Evolutionary conservation across 352 stramenopile species (phyloP).

Genomic region (Aphanomyces astaci): DNA sequence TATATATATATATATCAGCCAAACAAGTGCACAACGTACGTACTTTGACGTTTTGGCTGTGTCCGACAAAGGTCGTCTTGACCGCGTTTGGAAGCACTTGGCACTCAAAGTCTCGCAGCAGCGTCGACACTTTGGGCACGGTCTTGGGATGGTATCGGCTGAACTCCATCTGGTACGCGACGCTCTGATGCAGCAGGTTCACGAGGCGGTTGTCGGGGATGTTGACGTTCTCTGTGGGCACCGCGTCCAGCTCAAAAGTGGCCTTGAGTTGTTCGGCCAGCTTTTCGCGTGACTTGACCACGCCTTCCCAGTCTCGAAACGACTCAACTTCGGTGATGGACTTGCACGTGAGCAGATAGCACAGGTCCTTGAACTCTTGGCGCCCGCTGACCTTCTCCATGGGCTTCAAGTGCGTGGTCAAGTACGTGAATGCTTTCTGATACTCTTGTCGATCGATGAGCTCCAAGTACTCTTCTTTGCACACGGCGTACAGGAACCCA

Average conservation of each 20-base stretch:
- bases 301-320: conserved; percentile 80
- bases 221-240: conserved; percentile 31
- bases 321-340: conserved; percentile 67
- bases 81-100: conserved; percentile 79
- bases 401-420: conserved; percentile 82
- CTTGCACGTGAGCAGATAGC: conserved; percentile 86
- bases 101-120: conserved; percentile 81
- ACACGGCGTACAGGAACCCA: conserved; percentile 82
- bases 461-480: conserved; percentile 84
- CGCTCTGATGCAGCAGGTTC: conserved; percentile 72
- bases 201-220: conserved; percentile 72
- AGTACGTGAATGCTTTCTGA: conserved; percentile 85
- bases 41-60: conserved; percentile 80
- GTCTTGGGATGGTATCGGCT: conserved; percentile 81
- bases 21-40: no score
- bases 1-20: no score
- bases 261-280: conserved; percentile 74
- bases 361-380: conserved; percentile 85
- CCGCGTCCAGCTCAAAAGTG: conserved; percentile 66
- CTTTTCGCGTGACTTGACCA: conserved; percentile 71
- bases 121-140: conserved; percentile 72
- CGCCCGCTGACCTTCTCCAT: conserved; percentile 77
- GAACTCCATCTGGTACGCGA: conserved; percentile 88
- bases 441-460: conserved; percentile 85
- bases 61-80: conserved; percentile 77